phyloP scores from a whole-genome alignment of 2,329 filamentous ascomycete genomes.

The Epichloe gansuensis region DNA sequence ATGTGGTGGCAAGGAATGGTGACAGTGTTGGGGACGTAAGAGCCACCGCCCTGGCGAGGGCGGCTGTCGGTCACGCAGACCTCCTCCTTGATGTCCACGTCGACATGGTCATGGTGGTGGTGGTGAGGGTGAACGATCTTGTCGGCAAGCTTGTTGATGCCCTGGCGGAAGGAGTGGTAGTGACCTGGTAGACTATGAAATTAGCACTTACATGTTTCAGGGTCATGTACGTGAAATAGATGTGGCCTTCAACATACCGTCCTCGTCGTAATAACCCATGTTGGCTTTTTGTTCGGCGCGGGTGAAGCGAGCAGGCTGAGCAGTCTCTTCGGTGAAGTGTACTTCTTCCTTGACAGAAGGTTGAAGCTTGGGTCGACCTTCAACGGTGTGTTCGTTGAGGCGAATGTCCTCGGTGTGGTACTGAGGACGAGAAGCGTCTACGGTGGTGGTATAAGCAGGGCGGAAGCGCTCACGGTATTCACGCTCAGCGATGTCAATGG shows the following conservation, averaged over 20 bases:
- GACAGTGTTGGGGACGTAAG: slow-evolving; percentile 62
- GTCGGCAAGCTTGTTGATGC: slow-evolving; percentile 44
- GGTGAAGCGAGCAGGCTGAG: slow-evolving; percentile 37
- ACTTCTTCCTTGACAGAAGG: slow-evolving; percentile 42
- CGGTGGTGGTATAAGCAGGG: slow-evolving; percentile 30
- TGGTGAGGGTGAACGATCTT: slow-evolving; percentile 35
- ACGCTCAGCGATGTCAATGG: slow-evolving; percentile 52
- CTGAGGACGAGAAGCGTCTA: slow-evolving; percentile 22
- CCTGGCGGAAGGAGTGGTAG: slow-evolving; percentile 46
- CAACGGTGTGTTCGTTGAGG: slow-evolving; percentile 26
- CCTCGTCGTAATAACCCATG: slow-evolving; percentile 55
- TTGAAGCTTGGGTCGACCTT: slow-evolving; percentile 19
- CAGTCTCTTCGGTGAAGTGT: slow-evolving; percentile 53
- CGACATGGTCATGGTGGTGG: slow-evolving; percentile 32
- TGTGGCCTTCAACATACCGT: slow-evolving; percentile 30
- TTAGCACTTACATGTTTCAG: slow-evolving; percentile 7
- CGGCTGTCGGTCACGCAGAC: slow-evolving; percentile 15
- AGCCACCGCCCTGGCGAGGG: slow-evolving; percentile 16
- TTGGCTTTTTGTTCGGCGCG: slow-evolving; percentile 34
- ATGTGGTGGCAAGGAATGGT: slow-evolving; percentile 99
- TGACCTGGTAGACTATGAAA: slow-evolving; percentile 30
- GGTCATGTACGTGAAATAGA: slow-evolving; percentile 4
- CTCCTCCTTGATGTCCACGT: slow-evolving; percentile 29
- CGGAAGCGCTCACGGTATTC: slow-evolving; percentile 52
- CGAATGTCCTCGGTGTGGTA: slow-evolving; percentile 16